Evolutionary conservation across 2,329 filamentous ascomycete genomes (phyloP), one percentile per base, ranked within the genome.

Genomic region (Colletotrichum sp.): DNA sequence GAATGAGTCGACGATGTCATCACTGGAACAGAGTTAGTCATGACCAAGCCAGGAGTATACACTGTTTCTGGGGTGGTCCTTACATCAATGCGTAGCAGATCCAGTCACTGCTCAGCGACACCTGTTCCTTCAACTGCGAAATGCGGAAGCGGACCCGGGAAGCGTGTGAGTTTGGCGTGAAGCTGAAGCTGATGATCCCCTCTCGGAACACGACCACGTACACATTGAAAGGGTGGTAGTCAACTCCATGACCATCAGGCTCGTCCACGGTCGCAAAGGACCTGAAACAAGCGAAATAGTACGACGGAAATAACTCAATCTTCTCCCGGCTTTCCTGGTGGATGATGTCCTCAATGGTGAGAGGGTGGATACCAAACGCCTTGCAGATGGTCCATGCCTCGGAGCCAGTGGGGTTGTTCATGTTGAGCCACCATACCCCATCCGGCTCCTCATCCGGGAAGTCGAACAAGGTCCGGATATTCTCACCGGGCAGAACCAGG

Each of bases 71-170:
- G n/a, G 9, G n/a, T 27, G 13, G 13, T 67, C 87, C 93, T 89
- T 88, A 95, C 93, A 99, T 99, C 82, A 99, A 90, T 52, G 97
- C 97, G 83, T 99, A 99, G 88, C 97, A 99, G 80, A 99, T 98
- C 96, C 97, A 99, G 86, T 99, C 97, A 79, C 96, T 96, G 82
- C 95, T 98, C 57, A 99, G 90, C 77, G 96, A 93, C 80, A 99
- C 94, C 82, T 98, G 99, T 82, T 99, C 97, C 82, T 98, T 96
- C 74, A 99, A 89, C 80, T 95, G 95, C 25, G 95, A 93, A 80
- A 99, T 99, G 85, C 97, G 93, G 88, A 95, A 96, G 78, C 96
- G 93, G 27, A 99, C 97, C 78, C 96, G 95, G 49, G 93, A 91
- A 8, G 96, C 95, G 83, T 99, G 97, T 3, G 93, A 92, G 82